Conservation (phyloP, 768 basidiomycete genomes). For the Leccinum subgranulosum region DNA sequence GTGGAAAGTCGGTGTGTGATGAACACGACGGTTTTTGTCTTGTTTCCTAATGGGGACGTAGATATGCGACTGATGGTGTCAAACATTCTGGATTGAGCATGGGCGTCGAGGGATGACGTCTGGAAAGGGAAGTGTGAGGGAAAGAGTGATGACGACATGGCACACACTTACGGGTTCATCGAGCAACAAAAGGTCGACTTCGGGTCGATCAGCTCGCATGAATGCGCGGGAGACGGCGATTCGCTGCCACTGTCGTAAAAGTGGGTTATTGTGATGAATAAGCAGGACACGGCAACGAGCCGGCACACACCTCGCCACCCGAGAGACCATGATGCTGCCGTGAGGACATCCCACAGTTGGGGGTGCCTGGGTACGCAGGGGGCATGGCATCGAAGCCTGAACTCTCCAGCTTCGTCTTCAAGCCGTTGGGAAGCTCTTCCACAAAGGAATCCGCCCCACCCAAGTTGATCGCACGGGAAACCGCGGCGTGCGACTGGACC, state of each 20-base stretch:
- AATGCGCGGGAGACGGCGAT: slow-evolving; percentile 85
- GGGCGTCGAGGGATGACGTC: slow-evolving; percentile 79
- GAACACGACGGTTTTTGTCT: slow-evolving; percentile 72
- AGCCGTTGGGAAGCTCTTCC: slow-evolving; percentile 62
- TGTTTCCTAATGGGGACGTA: slow-evolving; percentile 50
- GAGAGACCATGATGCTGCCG: slow-evolving; percentile 64
- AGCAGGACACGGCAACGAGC: slow-evolving; percentile 4
- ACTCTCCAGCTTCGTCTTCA: slow-evolving; percentile 69
- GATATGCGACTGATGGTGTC: slow-evolving; percentile 70
- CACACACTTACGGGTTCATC: slow-evolving; percentile 70
- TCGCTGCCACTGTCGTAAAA: slow-evolving; percentile 68
- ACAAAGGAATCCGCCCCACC: slow-evolving; percentile 71
- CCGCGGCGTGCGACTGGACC: slow-evolving; percentile 51
- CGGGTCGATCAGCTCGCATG: slow-evolving; percentile 73
- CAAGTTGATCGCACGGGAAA: slow-evolving; percentile 63
- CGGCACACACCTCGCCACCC: slow-evolving; percentile 72
- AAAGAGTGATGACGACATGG: background rate
- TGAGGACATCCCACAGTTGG: slow-evolving; percentile 29
- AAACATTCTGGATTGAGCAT: slow-evolving; percentile 77
- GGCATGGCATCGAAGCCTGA: slow-evolving; percentile 54
- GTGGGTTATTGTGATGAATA: slow-evolving; percentile 17
- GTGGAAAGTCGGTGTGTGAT: slow-evolving; percentile 82
- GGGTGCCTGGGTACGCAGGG: slow-evolving; percentile 29
- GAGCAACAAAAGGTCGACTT: slow-evolving; percentile 76
- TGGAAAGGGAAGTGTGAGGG: slow-evolving; percentile 25